These are phyloP conservation scores for Metschnikowia chrysomelidarum DNA, from an alignment of 805 yeast species.

Conservation along the genomic window DNA sequence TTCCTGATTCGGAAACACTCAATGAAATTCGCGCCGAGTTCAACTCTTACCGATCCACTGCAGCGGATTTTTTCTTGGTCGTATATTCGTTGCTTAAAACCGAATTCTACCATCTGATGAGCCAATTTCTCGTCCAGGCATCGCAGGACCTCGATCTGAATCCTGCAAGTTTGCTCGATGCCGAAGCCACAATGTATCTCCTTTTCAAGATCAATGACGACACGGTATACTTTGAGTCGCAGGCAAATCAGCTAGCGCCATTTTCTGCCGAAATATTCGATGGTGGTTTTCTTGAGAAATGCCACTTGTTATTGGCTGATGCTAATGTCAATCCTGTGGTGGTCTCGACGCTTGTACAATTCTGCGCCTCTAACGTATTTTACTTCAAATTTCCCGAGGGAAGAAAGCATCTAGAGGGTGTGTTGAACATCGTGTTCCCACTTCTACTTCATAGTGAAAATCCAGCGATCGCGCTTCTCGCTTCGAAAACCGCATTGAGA, in stretches of 20 bases:
- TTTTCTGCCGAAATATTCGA: slow-evolving; percentile 25
- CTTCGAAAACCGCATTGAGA: slow-evolving; percentile 53
- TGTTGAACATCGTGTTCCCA: slow-evolving; percentile 55
- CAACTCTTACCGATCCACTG: slow-evolving; percentile 64
- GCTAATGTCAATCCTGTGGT: slow-evolving; percentile 7
- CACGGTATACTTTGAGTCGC: slow-evolving; percentile 37
- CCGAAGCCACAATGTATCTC: slow-evolving; percentile 64
- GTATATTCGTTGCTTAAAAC: slow-evolving; percentile 64
- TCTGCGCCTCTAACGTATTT: slow-evolving; percentile 55
- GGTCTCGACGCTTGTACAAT: slow-evolving; percentile 24
- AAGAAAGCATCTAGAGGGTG: slow-evolving; percentile 41
- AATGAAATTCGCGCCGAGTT: slow-evolving; percentile 52
- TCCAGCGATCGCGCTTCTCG: slow-evolving; percentile 42
- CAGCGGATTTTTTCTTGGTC: slow-evolving; percentile 73
- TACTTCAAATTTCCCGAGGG: slow-evolving; percentile 54
- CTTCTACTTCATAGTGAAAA: slow-evolving; percentile 19
- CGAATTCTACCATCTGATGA: slow-evolving; percentile 46
- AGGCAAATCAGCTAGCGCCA: slow-evolving; percentile 24
- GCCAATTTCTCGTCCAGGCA: slow-evolving; percentile 30
- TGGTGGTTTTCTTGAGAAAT: slow-evolving; percentile 20
- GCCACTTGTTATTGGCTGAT: slow-evolving; percentile 14
- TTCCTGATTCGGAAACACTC: slow-evolving; percentile 33
- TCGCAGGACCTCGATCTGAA: slow-evolving; percentile 9
- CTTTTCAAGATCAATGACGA: slow-evolving; percentile 56
- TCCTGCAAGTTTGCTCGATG: slow-evolving; percentile 23